Percentiles rank a stretch among this genome's conserved stretches.
These are phyloP conservation scores for Cladosporium sp. DNA, from an alignment of 2,329 filamentous ascomycete species.

Conservation along the genomic window DNA sequence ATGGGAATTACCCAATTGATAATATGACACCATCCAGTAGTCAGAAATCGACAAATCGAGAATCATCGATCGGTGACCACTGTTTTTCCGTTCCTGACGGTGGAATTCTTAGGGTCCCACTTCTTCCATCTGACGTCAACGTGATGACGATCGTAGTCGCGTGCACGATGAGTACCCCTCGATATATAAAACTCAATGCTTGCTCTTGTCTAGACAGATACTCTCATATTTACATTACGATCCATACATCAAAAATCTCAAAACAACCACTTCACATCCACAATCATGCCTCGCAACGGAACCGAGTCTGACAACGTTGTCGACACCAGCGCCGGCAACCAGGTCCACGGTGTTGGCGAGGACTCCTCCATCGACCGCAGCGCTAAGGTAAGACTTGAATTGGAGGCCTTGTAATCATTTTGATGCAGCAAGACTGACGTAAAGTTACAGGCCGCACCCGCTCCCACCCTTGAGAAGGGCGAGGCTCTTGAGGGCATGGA, in stretches of 20 bases:
- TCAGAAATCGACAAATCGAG: background rate
- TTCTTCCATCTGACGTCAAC: background rate
- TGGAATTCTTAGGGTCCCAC: background rate
- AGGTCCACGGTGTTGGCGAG: constrained; percentile 7
- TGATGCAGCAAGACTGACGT: constrained; percentile 21
- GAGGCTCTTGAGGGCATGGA: constrained; percentile 33
- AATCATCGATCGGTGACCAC: background rate
- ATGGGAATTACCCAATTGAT: too few species aligned
- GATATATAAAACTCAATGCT: background rate
- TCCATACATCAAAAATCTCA: background rate
- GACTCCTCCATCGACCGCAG: background rate
- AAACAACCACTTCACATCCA: background rate
- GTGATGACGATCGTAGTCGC: background rate
- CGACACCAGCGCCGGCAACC: constrained; percentile 2
- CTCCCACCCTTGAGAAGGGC: constrained; percentile 37
- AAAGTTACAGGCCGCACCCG: constrained; percentile 31
- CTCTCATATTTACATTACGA: background rate
- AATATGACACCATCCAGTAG: too few species aligned
- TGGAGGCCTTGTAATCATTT: background rate
- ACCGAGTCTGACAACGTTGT: constrained; percentile 10
- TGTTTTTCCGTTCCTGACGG: background rate
- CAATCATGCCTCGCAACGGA: constrained; percentile 11
- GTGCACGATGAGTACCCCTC: background rate
- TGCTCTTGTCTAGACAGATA: background rate
- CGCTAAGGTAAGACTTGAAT: background rate